Evolutionary conservation across 305 asterid species (phyloP).

Genomic region (Rubia balearica): DNA sequence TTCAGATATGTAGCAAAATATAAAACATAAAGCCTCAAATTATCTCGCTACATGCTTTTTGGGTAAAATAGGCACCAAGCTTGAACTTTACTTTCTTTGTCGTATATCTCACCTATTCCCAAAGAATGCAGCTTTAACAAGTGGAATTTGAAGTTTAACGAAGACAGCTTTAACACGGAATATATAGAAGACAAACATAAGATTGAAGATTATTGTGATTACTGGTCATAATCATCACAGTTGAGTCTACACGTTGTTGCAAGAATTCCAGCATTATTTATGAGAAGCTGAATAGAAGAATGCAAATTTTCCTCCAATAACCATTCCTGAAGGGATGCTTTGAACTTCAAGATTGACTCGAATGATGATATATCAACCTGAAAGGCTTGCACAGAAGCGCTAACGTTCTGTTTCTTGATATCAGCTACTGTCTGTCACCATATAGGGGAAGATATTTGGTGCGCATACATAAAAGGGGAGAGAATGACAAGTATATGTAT

Average conservation of each 20-base stretch:
- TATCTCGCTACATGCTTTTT: neutral
- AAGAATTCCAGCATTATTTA: slow-evolving; percentile 88
- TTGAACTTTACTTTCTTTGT: neutral
- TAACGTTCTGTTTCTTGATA: slow-evolving; percentile 39
- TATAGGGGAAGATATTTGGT: slow-evolving; percentile 14
- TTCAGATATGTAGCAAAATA: neutral
- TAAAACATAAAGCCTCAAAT: neutral
- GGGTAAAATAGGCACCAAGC: neutral
- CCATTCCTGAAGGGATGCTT: slow-evolving; percentile 69
- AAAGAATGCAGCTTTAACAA: neutral
- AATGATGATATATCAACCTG: slow-evolving; percentile 61
- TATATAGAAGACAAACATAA: slow-evolving; percentile 5
- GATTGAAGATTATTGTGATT: slow-evolving; percentile 23
- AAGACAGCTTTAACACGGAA: slow-evolving; percentile 10
- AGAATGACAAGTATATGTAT: neutral
- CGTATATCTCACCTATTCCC: neutral
- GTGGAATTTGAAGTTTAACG: neutral
- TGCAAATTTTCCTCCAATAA: slow-evolving; percentile 59
- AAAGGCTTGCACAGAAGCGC: slow-evolving; percentile 61
- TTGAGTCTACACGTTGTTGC: slow-evolving; percentile 64
- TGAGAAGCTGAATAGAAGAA: slow-evolving; percentile 66
- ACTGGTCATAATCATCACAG: slow-evolving; percentile 68
- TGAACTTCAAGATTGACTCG: slow-evolving; percentile 60
- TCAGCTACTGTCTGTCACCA: slow-evolving; percentile 44
- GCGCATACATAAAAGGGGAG: neutral